Evolutionary conservation across 2,329 filamentous ascomycete genomes (phyloP).

Genomic region (Talaromyces sp.): DNA sequence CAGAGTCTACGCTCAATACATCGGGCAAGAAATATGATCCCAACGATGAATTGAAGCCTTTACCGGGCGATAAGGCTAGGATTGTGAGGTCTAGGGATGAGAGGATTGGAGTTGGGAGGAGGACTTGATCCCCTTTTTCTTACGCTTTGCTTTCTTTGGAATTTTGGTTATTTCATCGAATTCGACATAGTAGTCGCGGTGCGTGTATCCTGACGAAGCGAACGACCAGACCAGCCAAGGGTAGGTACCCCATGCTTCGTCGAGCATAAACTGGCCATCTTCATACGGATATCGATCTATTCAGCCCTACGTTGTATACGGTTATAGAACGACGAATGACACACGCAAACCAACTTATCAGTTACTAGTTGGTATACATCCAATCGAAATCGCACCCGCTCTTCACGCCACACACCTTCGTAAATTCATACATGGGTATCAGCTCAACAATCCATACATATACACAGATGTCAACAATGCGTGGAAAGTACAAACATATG

Average conservation of each 20-base stretch:
- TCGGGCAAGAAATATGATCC: conserved; percentile 33
- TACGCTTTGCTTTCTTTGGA: neutral
- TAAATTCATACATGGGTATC: conserved; percentile 12
- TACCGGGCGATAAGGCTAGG: conserved; percentile 46
- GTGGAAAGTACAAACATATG: neutral
- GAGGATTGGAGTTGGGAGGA: conserved; percentile 35
- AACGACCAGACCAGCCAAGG: too few species aligned
- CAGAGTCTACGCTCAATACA: conserved; percentile 2
- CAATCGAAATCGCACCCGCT: neutral
- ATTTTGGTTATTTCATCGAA: neutral
- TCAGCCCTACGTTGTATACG: neutral
- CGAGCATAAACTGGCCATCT: neutral
- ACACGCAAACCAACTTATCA: neutral
- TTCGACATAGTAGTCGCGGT: neutral
- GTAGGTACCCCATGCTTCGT: neutral
- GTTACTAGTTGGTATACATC: neutral
- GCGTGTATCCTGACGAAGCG: neutral
- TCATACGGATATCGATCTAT: neutral
- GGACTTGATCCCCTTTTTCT: neutral
- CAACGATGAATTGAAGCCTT: conserved; percentile 47
- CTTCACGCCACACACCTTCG: neutral
- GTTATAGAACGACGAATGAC: neutral
- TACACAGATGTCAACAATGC: neutral
- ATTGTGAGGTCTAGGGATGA: conserved; percentile 45
- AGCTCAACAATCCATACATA: conserved; percentile 1